phyloP scores from a whole-genome alignment of 1,284 basidiomycete genomes.

The Sutorius eximius region DNA sequence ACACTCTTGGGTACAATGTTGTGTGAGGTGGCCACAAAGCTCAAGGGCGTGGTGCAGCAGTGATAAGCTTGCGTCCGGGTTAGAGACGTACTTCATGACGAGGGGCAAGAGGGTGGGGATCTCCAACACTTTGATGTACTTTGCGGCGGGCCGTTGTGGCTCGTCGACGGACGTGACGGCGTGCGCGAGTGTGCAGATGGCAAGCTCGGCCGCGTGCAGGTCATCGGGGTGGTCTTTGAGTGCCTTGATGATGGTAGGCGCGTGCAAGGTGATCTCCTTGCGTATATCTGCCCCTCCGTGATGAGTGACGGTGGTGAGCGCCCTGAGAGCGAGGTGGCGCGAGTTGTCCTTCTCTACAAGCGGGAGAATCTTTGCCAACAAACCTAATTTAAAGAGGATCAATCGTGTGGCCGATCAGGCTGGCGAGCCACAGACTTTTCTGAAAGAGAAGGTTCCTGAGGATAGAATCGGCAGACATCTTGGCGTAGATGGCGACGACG shows the following conservation, averaged over 20 bases:
- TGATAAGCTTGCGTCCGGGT: constrained; percentile 43
- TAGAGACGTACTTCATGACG: constrained; percentile 43
- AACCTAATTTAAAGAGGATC: constrained; percentile 37
- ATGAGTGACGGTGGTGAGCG: constrained; percentile 58
- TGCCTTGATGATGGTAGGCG: constrained; percentile 42
- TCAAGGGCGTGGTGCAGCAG: constrained; percentile 53
- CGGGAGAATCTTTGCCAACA: constrained; percentile 53
- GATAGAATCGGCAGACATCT: constrained; percentile 61
- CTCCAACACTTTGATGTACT: constrained; percentile 44
- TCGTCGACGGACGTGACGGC: constrained; percentile 48
- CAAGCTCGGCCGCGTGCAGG: constrained; percentile 47
- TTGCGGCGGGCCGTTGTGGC: constrained; percentile 36
- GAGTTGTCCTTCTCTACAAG: constrained; percentile 48
- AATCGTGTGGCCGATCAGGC: not conserved
- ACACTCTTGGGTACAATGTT: constrained; percentile 46
- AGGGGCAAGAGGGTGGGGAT: constrained; percentile 46
- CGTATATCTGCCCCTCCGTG: constrained; percentile 55
- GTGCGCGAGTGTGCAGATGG: constrained; percentile 54
- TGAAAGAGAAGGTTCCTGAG: constrained; percentile 56
- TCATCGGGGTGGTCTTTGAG: constrained; percentile 53
- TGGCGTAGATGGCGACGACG: constrained; percentile 60
- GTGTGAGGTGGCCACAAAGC: constrained; percentile 44
- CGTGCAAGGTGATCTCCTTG: constrained; percentile 49
- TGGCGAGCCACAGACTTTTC: constrained; percentile 40
- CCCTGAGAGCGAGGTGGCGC: constrained; percentile 52